A percentile compares a stretch with the other conserved stretches of the same genome.
Conservation (phyloP, 306 rosid genomes). For the Fragaria ananassa region DNA sequence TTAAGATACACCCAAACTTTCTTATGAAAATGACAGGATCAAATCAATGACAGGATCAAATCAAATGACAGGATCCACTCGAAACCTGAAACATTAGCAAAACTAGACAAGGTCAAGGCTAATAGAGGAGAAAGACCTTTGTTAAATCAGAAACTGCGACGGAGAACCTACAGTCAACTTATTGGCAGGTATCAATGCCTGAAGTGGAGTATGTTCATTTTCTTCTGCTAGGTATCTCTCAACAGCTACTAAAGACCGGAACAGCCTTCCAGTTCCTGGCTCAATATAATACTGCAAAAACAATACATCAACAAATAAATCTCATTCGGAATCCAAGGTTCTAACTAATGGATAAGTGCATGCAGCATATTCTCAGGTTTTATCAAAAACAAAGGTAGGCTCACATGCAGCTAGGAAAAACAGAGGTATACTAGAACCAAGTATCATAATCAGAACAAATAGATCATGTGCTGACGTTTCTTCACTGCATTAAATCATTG, state of each 20-base stretch:
- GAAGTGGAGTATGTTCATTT: slow-evolving; percentile 25
- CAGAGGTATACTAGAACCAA: not conserved
- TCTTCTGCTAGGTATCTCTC: slow-evolving; percentile 37
- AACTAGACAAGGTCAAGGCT: slow-evolving; percentile 14
- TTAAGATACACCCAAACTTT: not conserved
- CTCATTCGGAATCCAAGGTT: not conserved
- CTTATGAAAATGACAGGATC: not conserved
- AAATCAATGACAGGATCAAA: not conserved
- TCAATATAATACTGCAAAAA: slow-evolving; percentile 41
- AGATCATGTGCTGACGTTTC: not conserved
- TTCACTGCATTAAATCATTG: not conserved
- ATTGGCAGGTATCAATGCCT: slow-evolving; percentile 33
- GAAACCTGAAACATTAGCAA: slow-evolving; percentile 36
- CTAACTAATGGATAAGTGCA: not conserved
- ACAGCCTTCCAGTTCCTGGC: slow-evolving; percentile 36
- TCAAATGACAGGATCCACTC: not conserved
- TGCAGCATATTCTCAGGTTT: not conserved
- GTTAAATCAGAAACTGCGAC: slow-evolving; percentile 7
- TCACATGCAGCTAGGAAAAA: not conserved
- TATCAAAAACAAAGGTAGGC: not conserved
- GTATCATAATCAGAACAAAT: not conserved
- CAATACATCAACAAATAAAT: not conserved
- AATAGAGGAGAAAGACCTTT: slow-evolving; percentile 14
- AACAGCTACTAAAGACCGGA: slow-evolving; percentile 39
- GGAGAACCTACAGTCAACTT: slow-evolving; percentile 9